Evolutionary conservation across 2,329 filamentous ascomycete genomes (phyloP), one percentile per base, ranked within the genome.

Genomic region (Phoma sp.): DNA sequence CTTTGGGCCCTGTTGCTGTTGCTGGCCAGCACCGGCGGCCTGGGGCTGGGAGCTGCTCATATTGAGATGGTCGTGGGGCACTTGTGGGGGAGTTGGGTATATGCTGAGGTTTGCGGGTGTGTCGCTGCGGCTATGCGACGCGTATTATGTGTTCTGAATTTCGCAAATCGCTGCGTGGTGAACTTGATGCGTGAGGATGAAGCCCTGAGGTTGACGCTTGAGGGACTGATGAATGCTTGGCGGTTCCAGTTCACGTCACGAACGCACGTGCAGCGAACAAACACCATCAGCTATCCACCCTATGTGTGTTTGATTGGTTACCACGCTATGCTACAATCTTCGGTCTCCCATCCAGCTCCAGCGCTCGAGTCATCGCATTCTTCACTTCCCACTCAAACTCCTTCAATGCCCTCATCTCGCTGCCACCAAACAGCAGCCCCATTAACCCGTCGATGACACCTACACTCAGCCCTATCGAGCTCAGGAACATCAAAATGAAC

Each of bases 331-430:
- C 30, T 12, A 28, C 45, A 9, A 14, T 14, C 4, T n/a, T 23
- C 10, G 20, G 12, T 25, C 23, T 42, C 5, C 37, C n/a, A 3
- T 54, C 32, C 17, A 36, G 12, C 25, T 50, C 62, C 43, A 71
- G 42, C 7, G 71, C 72, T 43, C 68, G 62, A 17, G 61, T 58
- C 43, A 64, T 65, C 5, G 68, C 61, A 61, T 69, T 74, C 29
- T 55, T 61, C 9, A 98, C 87, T 75, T 99, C 95, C 90, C 92
- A 97, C 72, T 95, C 87, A 76, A 98, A 98, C 78, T 99, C 95
- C 66, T 86, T 88, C 48, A 99, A 78, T 4, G 89, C 88, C 53
- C 92, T 83, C 54, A 97, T 76, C 77, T 99, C 95, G 56, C 87
- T 87, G 10, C 89, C 87, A 53, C 96, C 88, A 73, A 99, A 99